Conservation (phyloP, 768 basidiomycete species). For the Porphyrellus cyaneotinctus region DNA sequence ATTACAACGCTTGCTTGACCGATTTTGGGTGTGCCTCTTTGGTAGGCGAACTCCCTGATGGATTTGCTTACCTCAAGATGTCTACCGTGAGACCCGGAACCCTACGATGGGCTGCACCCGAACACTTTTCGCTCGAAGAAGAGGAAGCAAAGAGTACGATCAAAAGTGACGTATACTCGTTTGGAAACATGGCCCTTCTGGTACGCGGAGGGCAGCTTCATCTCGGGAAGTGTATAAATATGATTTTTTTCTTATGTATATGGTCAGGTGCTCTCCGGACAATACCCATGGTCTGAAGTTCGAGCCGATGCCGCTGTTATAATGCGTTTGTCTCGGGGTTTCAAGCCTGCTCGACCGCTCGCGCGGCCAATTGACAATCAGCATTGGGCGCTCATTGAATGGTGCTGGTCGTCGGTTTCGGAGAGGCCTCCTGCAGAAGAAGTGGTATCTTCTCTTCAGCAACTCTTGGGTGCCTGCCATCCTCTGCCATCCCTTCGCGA, state of each 20-base stretch:
- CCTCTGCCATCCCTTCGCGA: neutral
- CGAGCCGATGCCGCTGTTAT: neutral
- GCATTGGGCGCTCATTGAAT: neutral
- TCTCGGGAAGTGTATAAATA: neutral
- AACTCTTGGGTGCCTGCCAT: neutral
- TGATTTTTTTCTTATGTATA: neutral
- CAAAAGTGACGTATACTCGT: neutral
- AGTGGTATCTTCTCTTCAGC: neutral
- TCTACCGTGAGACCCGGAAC: slow-evolving; percentile 5
- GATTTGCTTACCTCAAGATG: neutral
- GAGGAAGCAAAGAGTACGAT: neutral
- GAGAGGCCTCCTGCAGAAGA: neutral
- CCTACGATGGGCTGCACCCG: slow-evolving; percentile 7
- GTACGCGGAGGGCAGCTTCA: neutral
- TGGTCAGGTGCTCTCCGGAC: neutral
- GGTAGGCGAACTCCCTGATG: slow-evolving; percentile 4
- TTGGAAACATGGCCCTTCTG: neutral
- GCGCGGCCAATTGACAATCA: neutral
- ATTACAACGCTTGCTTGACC: slow-evolving; percentile 4
- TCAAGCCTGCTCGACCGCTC: neutral
- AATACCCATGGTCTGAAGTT: neutral
- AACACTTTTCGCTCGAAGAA: slow-evolving; percentile 2
- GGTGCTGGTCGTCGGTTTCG: neutral
- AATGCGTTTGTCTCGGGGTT: neutral
- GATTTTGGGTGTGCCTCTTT: slow-evolving; percentile 11